Evolutionary conservation across 331 rosid genomes (phyloP).

Genomic region (Prunus yedoensis): DNA sequence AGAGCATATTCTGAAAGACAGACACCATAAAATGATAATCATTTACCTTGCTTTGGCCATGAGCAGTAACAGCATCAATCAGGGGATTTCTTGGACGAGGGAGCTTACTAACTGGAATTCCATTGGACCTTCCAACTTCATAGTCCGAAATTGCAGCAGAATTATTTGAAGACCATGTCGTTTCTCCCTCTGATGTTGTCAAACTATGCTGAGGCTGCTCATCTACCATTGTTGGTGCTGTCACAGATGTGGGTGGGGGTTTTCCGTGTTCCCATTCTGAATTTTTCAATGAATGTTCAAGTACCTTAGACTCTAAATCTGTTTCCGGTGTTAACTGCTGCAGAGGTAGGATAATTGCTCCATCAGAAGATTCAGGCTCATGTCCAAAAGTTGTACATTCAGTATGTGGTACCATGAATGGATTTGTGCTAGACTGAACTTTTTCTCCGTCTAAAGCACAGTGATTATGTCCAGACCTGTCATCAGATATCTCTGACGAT

Average conservation of each 20-base stretch:
- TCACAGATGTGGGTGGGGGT: conserved; percentile 29
- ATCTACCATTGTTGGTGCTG: conserved; percentile 32
- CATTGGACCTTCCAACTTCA: conserved; percentile 48
- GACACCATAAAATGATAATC: conserved; percentile 22
- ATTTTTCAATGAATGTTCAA: conserved; percentile 31
- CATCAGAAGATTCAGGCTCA: conserved; percentile 36
- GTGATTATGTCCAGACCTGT: conserved; percentile 32
- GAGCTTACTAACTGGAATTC: conserved; percentile 51
- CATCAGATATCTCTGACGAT: conserved; percentile 36
- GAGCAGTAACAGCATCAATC: conserved; percentile 74
- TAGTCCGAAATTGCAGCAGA: conserved; percentile 29
- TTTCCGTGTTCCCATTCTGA: conserved; percentile 38
- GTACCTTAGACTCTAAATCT: conserved; percentile 34
- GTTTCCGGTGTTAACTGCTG: conserved; percentile 33
- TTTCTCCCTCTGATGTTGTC: conserved; percentile 43
- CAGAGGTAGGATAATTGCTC: conserved; percentile 30
- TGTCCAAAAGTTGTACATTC: conserved; percentile 20
- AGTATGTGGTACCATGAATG: conserved; percentile 30
- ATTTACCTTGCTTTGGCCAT: conserved; percentile 91
- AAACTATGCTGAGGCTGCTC: conserved; percentile 43
- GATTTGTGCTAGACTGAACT: conserved; percentile 32
- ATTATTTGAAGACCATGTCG: conserved; percentile 33
- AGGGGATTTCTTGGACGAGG: conserved; percentile 80
- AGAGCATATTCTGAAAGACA: conserved; percentile 20
- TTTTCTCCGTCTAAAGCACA: conserved; percentile 43